Evolutionary conservation across 2,329 filamentous ascomycete genomes (phyloP).

Genomic region (Rhexocercosporidium sp.): DNA sequence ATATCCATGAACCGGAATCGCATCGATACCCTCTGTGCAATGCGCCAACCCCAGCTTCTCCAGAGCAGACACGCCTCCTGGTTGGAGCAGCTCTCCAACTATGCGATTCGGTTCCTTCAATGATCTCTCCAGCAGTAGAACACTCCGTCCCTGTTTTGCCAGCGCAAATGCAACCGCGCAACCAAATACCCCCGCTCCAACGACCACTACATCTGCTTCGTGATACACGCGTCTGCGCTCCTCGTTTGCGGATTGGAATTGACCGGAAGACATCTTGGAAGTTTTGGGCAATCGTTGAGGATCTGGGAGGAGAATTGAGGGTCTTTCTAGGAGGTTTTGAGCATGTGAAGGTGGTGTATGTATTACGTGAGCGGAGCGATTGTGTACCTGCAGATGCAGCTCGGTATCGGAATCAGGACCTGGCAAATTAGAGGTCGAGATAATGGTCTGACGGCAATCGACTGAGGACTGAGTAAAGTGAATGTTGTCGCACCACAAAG

Average conservation of each 20-base stretch:
- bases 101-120: conserved; percentile 94
- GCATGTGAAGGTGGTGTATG: conserved; percentile 16
- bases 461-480: conserved; percentile 17
- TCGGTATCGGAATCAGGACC: conserved; percentile 22
- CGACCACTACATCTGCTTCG: conserved; percentile 83
- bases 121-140: conserved; percentile 86
- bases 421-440: conserved; percentile 10
- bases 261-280: conserved; percentile 26
- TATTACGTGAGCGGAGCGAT: conserved; percentile 8
- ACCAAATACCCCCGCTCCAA: conserved; percentile 89
- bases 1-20: conserved; percentile 83
- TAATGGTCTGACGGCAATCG: conserved; percentile 26
- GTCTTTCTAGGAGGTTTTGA: conserved; percentile 13
- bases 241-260: conserved; percentile 34
- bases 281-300: conserved; percentile 7
- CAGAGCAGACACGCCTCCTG: conserved; percentile 84
- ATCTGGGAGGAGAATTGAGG: background rate
- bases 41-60: conserved; percentile 79
- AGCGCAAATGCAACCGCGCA: conserved; percentile 85
- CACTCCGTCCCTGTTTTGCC: conserved; percentile 87
- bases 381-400: conserved; percentile 11
- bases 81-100: conserved; percentile 93
- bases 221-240: conserved; percentile 60
- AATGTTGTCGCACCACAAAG: conserved; percentile 20
- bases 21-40: conserved; percentile 88